Evolutionary conservation across 2,329 filamentous ascomycete genomes (phyloP).

Genomic region (Byssochlamys sp.): DNA sequence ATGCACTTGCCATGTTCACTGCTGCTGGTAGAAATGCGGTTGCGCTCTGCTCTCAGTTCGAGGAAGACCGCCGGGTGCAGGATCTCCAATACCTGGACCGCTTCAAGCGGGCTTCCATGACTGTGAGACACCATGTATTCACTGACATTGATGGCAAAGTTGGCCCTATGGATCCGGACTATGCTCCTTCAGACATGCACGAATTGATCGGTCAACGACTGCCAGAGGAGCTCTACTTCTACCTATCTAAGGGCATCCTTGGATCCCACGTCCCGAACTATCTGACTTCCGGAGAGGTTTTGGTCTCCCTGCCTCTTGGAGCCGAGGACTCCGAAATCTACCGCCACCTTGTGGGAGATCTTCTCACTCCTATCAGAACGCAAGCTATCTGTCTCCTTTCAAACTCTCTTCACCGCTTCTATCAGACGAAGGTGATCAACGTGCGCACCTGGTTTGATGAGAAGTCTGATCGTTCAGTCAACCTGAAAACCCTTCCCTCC

Average conservation of each 20-base stretch:
- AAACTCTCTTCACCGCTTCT: conserved; percentile 70
- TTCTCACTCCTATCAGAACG: conserved; percentile 65
- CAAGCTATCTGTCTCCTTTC: conserved; percentile 69
- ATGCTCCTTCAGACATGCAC: conserved; percentile 72
- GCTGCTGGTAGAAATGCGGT: conserved; percentile 58
- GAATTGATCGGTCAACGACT: conserved; percentile 84
- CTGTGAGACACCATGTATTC: conserved; percentile 77
- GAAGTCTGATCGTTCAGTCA: conserved; percentile 55
- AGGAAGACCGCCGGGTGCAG: conserved; percentile 64
- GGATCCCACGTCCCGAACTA: conserved; percentile 69
- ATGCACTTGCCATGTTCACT: conserved; percentile 69
- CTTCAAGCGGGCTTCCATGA: conserved; percentile 76
- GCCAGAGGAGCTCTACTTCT: conserved; percentile 81
- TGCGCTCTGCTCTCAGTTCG: conserved; percentile 64
- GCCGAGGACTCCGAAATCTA: conserved; percentile 73
- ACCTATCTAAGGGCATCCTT: conserved; percentile 74
- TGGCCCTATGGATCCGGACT: conserved; percentile 61
- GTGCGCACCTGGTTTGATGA: conserved; percentile 78
- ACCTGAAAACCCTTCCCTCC: conserved; percentile 48
- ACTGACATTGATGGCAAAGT: conserved; percentile 69
- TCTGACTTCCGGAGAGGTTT: conserved; percentile 68
- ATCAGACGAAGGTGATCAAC: conserved; percentile 66
- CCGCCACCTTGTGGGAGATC: conserved; percentile 63
- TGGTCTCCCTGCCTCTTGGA: conserved; percentile 75
- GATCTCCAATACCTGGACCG: conserved; percentile 71